These are phyloP conservation scores for Acanthamoeba castellanii DNA, from an alignment of 208 protist species.

Conservation along the genomic window DNA sequence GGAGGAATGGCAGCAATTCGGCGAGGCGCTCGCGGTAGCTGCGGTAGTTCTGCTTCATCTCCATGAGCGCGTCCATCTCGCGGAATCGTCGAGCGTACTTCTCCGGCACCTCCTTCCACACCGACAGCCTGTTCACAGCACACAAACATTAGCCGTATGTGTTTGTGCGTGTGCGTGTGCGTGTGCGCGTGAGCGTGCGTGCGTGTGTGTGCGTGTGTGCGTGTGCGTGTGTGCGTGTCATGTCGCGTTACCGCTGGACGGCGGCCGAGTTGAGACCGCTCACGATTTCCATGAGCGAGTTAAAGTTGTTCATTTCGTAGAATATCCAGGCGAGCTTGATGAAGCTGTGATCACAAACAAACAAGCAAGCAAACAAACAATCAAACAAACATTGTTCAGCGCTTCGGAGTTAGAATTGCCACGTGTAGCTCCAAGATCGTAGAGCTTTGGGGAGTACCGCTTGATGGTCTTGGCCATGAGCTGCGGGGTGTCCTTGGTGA, in stretches of 20 bases:
- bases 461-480: conserved; percentile 10
- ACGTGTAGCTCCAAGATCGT: no score
- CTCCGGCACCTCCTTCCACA: background rate
- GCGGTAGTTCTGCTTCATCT: conserved; percentile 25
- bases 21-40: background rate
- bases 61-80: background rate
- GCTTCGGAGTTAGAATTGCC: background rate
- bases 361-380: no score
- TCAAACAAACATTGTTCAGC: background rate
- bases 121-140: background rate
- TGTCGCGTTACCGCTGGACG: background rate
- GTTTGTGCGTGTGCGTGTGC: no score
- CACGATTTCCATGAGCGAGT: background rate
- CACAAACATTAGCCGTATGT: background rate
- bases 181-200: no score
- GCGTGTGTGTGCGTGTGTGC: no score
- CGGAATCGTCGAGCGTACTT: conserved; percentile 4
- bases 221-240: no score
- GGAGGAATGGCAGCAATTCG: background rate
- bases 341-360: background rate
- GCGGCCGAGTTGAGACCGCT: background rate
- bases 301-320: conserved; percentile 3
- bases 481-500: background rate
- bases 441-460: background rate
- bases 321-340: background rate